These are phyloP conservation scores for Puccinia triticina DNA, from an alignment of 1,284 basidiomycete genomes.

Conservation along the genomic window DNA sequence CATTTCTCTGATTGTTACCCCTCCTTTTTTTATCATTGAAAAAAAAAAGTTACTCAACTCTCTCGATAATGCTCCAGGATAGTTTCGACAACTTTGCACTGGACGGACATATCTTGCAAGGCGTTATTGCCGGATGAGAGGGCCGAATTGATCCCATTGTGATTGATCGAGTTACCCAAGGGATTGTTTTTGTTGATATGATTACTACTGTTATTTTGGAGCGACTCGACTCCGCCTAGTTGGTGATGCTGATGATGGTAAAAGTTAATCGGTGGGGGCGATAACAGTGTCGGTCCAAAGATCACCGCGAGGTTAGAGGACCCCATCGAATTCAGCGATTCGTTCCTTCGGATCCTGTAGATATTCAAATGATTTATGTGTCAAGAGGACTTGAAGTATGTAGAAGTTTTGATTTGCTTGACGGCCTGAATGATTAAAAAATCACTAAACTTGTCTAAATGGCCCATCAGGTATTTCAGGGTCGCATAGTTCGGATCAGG, in stretches of 20 bases:
- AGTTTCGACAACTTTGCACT: conserved; percentile 82
- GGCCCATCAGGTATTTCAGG: conserved; percentile 91
- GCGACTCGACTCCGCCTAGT: conserved; percentile 54
- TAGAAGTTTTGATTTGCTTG: neutral
- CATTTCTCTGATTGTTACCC: neutral
- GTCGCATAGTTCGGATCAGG: conserved; percentile 98
- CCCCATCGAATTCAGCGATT: conserved; percentile 81
- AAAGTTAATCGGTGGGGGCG: conserved; percentile 64
- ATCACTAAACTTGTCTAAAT: conserved; percentile 73
- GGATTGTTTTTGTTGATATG: neutral
- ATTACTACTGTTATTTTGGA: conserved; percentile 3
- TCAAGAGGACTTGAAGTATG: neutral
- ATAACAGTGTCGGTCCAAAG: conserved; percentile 92
- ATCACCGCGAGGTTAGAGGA: conserved; percentile 92
- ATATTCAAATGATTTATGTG: neutral
- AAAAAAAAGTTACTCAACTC: conserved; percentile 58
- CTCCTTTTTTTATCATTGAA: neutral
- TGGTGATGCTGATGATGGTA: neutral
- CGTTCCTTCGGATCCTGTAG: conserved; percentile 49
- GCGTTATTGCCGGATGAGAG: neutral
- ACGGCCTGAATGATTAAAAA: neutral
- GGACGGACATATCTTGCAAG: conserved; percentile 68
- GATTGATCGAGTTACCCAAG: conserved; percentile 37
- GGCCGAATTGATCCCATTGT: conserved; percentile 58
- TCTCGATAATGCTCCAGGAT: conserved; percentile 82